These are phyloP conservation scores for Candida ascalaphidarum DNA, from an alignment of 805 yeast genomes.

Conservation along the genomic window DNA sequence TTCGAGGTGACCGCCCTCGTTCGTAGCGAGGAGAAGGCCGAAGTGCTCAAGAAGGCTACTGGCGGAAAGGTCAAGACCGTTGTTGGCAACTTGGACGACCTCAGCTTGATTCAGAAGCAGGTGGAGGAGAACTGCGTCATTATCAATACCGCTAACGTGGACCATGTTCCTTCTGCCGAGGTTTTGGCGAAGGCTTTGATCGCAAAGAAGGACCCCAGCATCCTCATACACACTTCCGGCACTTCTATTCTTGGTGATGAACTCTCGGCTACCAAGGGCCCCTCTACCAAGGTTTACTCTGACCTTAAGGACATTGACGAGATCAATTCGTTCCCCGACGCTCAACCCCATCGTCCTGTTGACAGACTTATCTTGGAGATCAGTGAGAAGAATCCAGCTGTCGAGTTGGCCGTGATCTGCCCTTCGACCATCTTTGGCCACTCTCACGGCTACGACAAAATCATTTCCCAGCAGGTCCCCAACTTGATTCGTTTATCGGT, in stretches of 20 bases:
- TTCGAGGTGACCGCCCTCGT: constrained; percentile 15
- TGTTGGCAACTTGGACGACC: constrained; percentile 13
- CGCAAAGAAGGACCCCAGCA: constrained; percentile 7
- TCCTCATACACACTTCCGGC: constrained; percentile 29
- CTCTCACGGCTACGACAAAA: constrained; percentile 20
- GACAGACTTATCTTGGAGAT: constrained; percentile 19
- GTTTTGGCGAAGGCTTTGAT: constrained; percentile 11
- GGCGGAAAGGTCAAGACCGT: constrained; percentile 10
- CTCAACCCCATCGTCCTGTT: constrained; percentile 23
- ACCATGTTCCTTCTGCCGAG: constrained; percentile 14
- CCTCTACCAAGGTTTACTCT: constrained; percentile 11
- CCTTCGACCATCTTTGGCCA: constrained; percentile 28
- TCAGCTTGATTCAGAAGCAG: constrained; percentile 7
- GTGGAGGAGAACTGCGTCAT: constrained; percentile 16
- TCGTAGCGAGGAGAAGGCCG: constrained; percentile 11
- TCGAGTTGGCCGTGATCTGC: constrained; percentile 19
- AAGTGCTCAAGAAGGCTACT: constrained; percentile 4
- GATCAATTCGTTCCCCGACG: constrained; percentile 13
- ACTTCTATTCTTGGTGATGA: constrained; percentile 20
- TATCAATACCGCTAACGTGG: constrained; percentile 22
- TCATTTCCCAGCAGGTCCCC: constrained; percentile 22
- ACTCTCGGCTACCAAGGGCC: constrained; percentile 6
- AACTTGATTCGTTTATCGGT: constrained; percentile 9
- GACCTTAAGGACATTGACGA: constrained; percentile 16
- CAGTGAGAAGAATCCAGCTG: constrained; percentile 17